Base-by-base conservation (phyloP, 768 basidiomycete species). In the Termitomyces sp. region DNA sequence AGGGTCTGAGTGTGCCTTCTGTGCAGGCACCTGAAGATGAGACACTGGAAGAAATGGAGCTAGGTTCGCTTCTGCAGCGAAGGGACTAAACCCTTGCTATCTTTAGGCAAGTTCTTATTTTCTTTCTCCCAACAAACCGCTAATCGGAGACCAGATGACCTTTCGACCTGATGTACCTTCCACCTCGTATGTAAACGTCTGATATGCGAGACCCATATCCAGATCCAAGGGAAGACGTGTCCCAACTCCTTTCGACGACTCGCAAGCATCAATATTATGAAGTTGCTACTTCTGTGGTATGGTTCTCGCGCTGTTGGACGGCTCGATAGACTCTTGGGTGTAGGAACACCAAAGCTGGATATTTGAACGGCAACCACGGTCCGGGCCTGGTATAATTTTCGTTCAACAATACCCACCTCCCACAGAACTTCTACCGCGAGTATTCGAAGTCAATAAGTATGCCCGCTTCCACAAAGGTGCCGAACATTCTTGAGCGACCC, bases 1-100 rank as follows among this genome's bases (percentile, higher is more conserved):
- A 96, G 70, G 94, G 94, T 8, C 74, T 96, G 62, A 79, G 75
- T 20, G 80, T 91, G 43, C 73, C 76, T 43, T 73, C 78, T 54
- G 69, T 78, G 10, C 82, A 81, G 36, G 69, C 69, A 17, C 68
- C 70, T 20, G 83, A 86, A 46, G 82, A 86, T 48, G 79, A 88
- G 63, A 86, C 84, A 67, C 78, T 70, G 61, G 86, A 77, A 70
- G 87, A 82, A 73, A 83, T 83, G 83, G 83, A 85, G 73, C 77
- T 83, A 76, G 85, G 78, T 14, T 67, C 72, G 29, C 67, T 83
- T 46, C 70, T 74, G 34, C 55, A 32, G 42, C 73, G 79, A 62
- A 74, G 75, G 58, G 80, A 81, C 65, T 79, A 71, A 43, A 29
- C 37, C 17, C n/a, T 37, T 50, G n/a, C 17, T 32, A 8, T 53